Evolutionary conservation across 1,284 basidiomycete genomes (phyloP).

Genomic region (Kalmanozyma brasiliensis): DNA sequence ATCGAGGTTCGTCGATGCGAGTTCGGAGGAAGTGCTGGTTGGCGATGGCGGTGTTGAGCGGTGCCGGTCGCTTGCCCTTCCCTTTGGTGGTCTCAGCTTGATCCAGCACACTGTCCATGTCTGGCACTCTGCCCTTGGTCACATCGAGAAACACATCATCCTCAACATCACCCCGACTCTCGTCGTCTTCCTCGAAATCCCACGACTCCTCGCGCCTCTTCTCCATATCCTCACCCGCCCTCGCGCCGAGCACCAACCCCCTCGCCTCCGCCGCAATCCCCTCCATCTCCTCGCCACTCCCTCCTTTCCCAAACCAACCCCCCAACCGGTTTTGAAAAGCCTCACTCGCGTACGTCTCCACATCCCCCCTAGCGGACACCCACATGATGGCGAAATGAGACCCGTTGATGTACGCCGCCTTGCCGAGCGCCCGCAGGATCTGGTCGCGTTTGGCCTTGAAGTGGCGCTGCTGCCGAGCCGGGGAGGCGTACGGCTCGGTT

Average conservation of each 20-base stretch:
- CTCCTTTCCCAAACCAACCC: constrained; percentile 61
- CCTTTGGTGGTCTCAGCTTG: no score
- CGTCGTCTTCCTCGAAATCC: no score
- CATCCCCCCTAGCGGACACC: constrained; percentile 71
- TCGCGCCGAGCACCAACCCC: constrained; percentile 43
- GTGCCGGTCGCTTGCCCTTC: constrained; percentile 18
- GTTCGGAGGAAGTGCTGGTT: constrained; percentile 39
- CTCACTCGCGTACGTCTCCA: constrained; percentile 72
- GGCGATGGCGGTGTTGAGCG: constrained; percentile 46
- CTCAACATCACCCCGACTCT: constrained; percentile 21
- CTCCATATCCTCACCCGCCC: background rate
- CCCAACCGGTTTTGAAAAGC: constrained; percentile 60
- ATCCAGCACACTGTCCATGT: no score
- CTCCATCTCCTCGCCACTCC: constrained; percentile 60
- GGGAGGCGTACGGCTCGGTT: constrained; percentile 71
- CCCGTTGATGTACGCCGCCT: constrained; percentile 70
- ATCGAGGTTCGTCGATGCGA: constrained; percentile 33
- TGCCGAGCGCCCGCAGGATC: constrained; percentile 71
- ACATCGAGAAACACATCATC: constrained; percentile 13
- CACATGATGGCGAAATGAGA: constrained; percentile 72
- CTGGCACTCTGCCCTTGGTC: no score
- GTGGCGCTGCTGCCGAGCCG: constrained; percentile 71
- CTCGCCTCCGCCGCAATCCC: constrained; percentile 62
- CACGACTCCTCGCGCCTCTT: constrained; percentile 3
- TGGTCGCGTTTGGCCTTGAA: constrained; percentile 72